Evolutionary conservation across 306 rosid species (phyloP).

Genomic region (Fragaria vesca): DNA sequence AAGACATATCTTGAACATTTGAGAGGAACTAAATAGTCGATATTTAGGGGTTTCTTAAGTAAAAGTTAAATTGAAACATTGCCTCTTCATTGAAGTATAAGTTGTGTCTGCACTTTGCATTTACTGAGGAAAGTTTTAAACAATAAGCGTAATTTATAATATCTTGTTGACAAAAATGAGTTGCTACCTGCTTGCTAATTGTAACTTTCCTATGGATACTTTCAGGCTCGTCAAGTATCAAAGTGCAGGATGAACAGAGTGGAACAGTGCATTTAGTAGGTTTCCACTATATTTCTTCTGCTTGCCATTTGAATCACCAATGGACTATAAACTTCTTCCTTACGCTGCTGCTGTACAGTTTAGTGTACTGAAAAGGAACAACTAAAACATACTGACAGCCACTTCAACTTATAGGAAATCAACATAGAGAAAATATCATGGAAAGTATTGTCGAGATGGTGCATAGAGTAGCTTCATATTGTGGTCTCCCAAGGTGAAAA

Average conservation of each 20-base stretch:
- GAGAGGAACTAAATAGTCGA: not conserved
- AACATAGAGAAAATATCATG: slow-evolving; percentile 29
- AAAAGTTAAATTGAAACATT: not conserved
- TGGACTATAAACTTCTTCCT: slow-evolving; percentile 39
- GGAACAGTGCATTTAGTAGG: slow-evolving; percentile 98
- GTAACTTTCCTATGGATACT: slow-evolving; percentile 27
- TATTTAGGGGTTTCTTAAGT: not conserved
- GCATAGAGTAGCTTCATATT: slow-evolving; percentile 31
- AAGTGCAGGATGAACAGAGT: slow-evolving; percentile 77
- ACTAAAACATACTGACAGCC: slow-evolving; percentile 36
- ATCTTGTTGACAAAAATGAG: not conserved
- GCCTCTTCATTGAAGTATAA: not conserved
- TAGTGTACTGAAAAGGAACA: slow-evolving; percentile 44
- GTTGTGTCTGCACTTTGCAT: not conserved
- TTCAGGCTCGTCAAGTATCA: slow-evolving; percentile 89
- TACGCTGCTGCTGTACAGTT: slow-evolving; percentile 41
- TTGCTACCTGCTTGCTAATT: not conserved
- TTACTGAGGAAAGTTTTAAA: not conserved
- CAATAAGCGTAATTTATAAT: not conserved
- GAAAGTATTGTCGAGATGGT: slow-evolving; percentile 29
- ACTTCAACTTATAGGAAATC: slow-evolving; percentile 34
- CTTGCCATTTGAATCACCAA: slow-evolving; percentile 37
- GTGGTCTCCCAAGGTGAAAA: slow-evolving; percentile 36
- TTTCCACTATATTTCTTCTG: slow-evolving; percentile 58
- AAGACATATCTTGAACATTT: not conserved